Evolutionary conservation across 129 eudicot species (phyloP).

Genomic region (Kitagawia praeruptora): DNA sequence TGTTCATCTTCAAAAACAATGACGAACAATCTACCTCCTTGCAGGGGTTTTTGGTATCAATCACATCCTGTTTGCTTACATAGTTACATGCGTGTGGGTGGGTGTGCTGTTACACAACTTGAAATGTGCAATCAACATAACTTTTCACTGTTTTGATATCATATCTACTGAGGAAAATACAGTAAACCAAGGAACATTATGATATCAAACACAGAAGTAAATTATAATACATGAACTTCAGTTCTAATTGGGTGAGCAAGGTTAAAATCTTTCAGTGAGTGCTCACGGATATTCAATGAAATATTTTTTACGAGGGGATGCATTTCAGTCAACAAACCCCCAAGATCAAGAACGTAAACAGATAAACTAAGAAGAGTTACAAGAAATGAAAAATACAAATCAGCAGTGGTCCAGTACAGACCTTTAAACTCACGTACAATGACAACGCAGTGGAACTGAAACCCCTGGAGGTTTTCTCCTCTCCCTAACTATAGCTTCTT

Average conservation of each 20-base stretch:
- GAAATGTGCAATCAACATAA: neutral
- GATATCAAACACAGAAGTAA: neutral
- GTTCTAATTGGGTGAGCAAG: neutral
- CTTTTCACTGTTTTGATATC: neutral
- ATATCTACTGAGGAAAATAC: neutral
- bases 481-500: conserved; percentile 63
- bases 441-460: conserved; percentile 76
- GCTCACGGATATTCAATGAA: neutral
- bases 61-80: neutral
- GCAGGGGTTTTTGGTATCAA: neutral
- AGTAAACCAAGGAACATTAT: neutral
- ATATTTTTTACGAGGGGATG: neutral
- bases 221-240: neutral
- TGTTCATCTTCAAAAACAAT: neutral
- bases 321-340: neutral
- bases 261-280: too few species aligned
- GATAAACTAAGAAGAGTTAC: neutral
- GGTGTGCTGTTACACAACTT: neutral
- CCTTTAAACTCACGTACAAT: conserved; percentile 56
- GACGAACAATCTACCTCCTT: neutral
- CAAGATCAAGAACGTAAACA: neutral
- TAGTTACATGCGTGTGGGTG: too few species aligned
- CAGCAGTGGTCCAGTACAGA: conserved; percentile 2
- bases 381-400: neutral
- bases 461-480: conserved; percentile 72